Evolutionary conservation across 345 rosid genomes (phyloP).

Genomic region (Nasturtium officinale): DNA sequence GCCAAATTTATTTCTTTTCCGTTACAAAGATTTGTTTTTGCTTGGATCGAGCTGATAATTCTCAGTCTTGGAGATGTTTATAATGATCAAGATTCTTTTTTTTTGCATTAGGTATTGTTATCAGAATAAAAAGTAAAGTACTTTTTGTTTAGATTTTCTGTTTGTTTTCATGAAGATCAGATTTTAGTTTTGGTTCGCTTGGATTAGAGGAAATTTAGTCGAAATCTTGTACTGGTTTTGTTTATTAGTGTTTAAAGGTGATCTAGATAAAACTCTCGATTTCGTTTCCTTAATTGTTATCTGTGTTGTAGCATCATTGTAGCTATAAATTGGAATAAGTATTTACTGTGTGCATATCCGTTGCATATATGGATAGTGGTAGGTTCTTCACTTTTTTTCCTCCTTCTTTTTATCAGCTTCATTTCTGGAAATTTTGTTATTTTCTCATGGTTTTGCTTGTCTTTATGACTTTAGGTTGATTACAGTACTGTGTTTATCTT

Average conservation of each 20-base stretch:
- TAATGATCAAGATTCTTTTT: background rate
- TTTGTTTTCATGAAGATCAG: conserved; percentile 2
- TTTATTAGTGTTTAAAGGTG: conserved; percentile 18
- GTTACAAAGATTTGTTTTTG: background rate
- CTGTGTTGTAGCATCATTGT: conserved; percentile 68
- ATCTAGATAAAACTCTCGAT: conserved; percentile 2
- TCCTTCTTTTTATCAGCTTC: background rate
- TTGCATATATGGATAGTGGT: conserved; percentile 99
- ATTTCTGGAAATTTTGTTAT: background rate
- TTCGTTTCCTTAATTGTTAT: conserved; percentile 35
- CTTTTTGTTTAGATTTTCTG: background rate
- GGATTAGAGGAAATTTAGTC: background rate
- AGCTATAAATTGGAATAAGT: conserved; percentile 85
- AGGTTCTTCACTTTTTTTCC: conserved; percentile 38
- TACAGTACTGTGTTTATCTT: conserved; percentile 85
- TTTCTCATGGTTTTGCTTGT: conserved; percentile 11
- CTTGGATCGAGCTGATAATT: conserved; percentile 32
- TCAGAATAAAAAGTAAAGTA: background rate
- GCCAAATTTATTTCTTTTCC: background rate
- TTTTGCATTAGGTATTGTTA: background rate
- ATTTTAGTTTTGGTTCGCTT: background rate
- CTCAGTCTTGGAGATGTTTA: background rate
- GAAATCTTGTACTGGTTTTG: background rate
- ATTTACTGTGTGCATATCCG: conserved; percentile 72
- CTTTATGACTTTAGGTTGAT: conserved; percentile 67